Evolutionary conservation across 352 stramenopile species (phyloP).

Genomic region (Elongisporangium undulatum): DNA sequence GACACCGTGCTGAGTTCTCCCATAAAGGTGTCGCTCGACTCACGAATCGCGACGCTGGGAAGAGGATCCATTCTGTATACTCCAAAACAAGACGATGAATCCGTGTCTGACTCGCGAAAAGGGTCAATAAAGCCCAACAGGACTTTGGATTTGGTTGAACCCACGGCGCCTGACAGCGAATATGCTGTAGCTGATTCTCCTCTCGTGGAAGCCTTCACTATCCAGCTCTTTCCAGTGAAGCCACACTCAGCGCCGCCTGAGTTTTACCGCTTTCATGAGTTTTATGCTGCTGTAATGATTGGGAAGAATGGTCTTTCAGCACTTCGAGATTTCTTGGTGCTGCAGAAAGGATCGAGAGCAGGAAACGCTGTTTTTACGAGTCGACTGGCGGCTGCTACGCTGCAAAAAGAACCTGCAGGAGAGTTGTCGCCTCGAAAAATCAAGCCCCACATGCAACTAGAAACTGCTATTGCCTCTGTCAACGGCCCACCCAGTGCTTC

Average conservation of each 20-base stretch:
- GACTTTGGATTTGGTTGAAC: background rate
- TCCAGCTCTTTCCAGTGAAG: constrained; percentile 22
- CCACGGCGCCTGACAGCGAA: constrained; percentile 7
- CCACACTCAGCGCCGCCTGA: background rate
- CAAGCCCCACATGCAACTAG: background rate
- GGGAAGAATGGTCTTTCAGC: constrained; percentile 26
- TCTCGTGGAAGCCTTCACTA: constrained; percentile 18
- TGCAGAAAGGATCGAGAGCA: constrained; percentile 22
- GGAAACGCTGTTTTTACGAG: constrained; percentile 18
- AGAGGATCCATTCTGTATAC: constrained; percentile 29
- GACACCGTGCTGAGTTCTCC: constrained; percentile 3
- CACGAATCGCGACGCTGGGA: constrained; percentile 31
- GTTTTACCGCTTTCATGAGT: constrained; percentile 12
- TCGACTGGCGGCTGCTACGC: constrained; percentile 15
- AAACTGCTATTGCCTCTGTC: background rate
- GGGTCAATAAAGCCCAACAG: background rate
- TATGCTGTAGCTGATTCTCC: constrained; percentile 41
- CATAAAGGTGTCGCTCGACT: constrained; percentile 25
- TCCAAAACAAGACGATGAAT: constrained; percentile 8
- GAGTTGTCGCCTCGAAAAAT: background rate
- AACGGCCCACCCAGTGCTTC: constrained; percentile 4
- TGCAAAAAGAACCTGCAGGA: constrained; percentile 1
- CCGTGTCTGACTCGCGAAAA: background rate
- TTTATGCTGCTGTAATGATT: constrained; percentile 22
- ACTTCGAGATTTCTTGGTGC: constrained; percentile 17